Conservation (phyloP, 306 rosid genomes). For the Quercus mongolica region DNA sequence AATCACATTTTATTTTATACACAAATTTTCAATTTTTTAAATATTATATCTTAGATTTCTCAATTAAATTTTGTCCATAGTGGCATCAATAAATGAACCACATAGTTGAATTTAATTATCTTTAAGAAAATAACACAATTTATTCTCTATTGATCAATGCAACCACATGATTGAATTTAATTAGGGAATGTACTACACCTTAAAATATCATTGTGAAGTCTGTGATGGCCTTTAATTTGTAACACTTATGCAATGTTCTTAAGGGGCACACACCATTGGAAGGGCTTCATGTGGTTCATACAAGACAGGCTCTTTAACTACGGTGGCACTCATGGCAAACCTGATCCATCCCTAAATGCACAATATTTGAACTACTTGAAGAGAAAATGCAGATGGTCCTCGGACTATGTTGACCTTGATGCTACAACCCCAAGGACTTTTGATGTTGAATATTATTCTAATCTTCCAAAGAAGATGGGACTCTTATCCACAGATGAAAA, state of each 20-base stretch:
- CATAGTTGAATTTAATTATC: too few relatives aligned
- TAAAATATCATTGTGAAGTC: neutral
- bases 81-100: too few relatives aligned
- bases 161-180: too few relatives aligned
- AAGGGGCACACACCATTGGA: slow-evolving; percentile 92
- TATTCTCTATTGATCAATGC: too few relatives aligned
- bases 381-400: slow-evolving; percentile 86
- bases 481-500: slow-evolving; percentile 55
- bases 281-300: slow-evolving; percentile 60
- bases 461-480: slow-evolving; percentile 65
- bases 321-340: slow-evolving; percentile 40
- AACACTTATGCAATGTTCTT: neutral
- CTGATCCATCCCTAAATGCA: slow-evolving; percentile 54
- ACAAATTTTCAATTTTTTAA: too few relatives aligned
- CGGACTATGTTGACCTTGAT: slow-evolving; percentile 79
- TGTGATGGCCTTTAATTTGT: neutral
- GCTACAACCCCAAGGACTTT: slow-evolving; percentile 55
- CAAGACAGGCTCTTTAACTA: slow-evolving; percentile 64
- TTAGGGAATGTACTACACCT: too few relatives aligned
- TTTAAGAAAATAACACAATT: too few relatives aligned
- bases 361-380: slow-evolving; percentile 56
- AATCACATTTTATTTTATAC: too few relatives aligned
- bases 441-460: slow-evolving; percentile 48
- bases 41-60: too few relatives aligned
- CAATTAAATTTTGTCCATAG: too few relatives aligned